phyloP scores from a whole-genome alignment of 805 yeast genomes.

The Monosporozyma solicola region DNA sequence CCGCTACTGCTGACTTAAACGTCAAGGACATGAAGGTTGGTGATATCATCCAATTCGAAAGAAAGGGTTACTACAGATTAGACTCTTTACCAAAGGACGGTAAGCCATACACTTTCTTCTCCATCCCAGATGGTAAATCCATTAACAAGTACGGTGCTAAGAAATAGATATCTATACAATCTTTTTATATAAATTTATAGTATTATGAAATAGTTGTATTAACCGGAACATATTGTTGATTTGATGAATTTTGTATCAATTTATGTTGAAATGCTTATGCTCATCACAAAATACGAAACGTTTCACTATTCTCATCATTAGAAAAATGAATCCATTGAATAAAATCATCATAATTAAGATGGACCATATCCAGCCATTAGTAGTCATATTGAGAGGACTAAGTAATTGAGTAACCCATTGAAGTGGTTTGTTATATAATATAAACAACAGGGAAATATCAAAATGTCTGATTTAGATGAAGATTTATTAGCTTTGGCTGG shows the following conservation, averaged over 20 bases:
- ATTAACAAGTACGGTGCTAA: constrained; percentile 70
- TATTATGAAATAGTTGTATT: not conserved
- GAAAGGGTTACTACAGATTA: constrained; percentile 90
- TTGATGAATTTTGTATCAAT: too few relatives aligned
- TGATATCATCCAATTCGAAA: constrained; percentile 87
- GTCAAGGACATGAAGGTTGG: constrained; percentile 70
- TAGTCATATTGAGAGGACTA: not conserved
- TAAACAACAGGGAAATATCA: not conserved
- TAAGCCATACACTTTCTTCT: constrained; percentile 67
- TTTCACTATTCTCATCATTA: not conserved
- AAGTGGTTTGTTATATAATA: not conserved
- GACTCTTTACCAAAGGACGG: constrained; percentile 51
- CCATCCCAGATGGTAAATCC: constrained; percentile 92
- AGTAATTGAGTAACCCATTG: not conserved
- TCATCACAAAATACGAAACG: not conserved
- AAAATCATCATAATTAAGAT: not conserved
- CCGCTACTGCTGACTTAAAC: constrained; percentile 74
- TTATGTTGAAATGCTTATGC: not conserved
- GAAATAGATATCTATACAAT: constrained; percentile 29
- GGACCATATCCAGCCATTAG: not conserved
- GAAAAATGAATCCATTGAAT: not conserved
- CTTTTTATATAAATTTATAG: not conserved
- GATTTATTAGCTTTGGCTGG: constrained; percentile 96
- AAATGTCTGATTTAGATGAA: constrained; percentile 84
- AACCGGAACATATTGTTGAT: too few relatives aligned